A percentile compares a stretch with the other conserved stretches of the same genome.
phyloP scores from a whole-genome alignment of 352 stramenopile species.

The Pythium volutum region DNA sequence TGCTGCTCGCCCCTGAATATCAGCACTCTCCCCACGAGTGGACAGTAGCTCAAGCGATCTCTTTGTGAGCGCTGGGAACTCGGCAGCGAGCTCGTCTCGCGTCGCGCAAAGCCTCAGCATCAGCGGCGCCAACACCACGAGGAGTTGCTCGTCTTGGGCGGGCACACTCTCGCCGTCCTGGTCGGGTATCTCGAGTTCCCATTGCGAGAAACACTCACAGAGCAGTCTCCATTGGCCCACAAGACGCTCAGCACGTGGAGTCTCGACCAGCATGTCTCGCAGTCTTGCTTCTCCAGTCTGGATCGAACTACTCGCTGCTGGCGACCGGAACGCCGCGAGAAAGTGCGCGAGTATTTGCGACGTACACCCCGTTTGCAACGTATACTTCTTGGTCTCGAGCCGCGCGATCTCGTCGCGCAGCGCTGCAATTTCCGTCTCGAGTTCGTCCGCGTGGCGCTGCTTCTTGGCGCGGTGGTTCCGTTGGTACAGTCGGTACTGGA shows the following conservation, averaged over 20 bases:
- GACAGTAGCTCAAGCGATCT: background rate
- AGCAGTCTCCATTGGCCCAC: background rate
- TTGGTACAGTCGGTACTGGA: slow-evolving; percentile 24
- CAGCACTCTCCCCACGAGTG: background rate
- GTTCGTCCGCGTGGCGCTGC: slow-evolving; percentile 1
- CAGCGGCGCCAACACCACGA: background rate
- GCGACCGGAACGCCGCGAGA: background rate
- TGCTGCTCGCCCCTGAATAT: background rate
- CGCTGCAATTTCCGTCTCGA: background rate
- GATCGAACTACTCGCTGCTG: background rate
- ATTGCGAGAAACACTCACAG: background rate
- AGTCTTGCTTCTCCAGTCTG: background rate
- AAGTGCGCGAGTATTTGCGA: background rate
- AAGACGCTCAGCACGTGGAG: background rate
- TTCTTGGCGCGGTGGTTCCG: slow-evolving; percentile 21
- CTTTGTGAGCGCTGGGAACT: background rate
- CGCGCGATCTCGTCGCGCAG: background rate
- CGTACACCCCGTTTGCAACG: background rate
- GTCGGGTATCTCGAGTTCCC: background rate
- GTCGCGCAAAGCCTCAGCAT: background rate
- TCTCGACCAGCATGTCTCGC: background rate
- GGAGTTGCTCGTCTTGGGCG: background rate
- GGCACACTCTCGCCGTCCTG: background rate
- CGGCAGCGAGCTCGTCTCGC: background rate
- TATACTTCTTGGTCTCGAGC: background rate